Evolutionary conservation across 805 yeast species (phyloP).

Genomic region (Candida verbasci): DNA sequence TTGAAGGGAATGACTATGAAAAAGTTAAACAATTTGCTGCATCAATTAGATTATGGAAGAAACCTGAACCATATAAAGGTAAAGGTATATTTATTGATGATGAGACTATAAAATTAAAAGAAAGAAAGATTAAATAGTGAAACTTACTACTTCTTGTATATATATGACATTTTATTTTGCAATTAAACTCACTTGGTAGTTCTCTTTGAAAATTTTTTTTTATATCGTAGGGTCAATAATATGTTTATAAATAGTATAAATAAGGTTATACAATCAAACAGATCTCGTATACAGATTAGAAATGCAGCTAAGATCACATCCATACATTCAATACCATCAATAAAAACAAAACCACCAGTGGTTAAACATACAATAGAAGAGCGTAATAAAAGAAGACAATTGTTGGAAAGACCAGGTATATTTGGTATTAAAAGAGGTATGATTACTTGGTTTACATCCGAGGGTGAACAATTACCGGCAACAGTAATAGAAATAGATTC

Average conservation of each 20-base stretch:
- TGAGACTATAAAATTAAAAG: constrained; percentile 87
- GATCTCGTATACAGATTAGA: constrained; percentile 13
- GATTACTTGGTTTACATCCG: constrained; percentile 74
- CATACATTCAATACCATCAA: constrained; percentile 47
- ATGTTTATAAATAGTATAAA: background rate
- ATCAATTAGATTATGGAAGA: constrained; percentile 75
- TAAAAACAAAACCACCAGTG: constrained; percentile 44
- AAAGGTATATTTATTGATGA: constrained; percentile 92
- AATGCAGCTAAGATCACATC: constrained; percentile 45
- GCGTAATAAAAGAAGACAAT: constrained; percentile 66
- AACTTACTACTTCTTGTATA: background rate
- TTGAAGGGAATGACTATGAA: constrained; percentile 87
- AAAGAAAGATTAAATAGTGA: constrained; percentile 80
- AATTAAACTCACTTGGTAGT: constrained; percentile 2
- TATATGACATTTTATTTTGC: background rate
- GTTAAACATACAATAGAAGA: constrained; percentile 64
- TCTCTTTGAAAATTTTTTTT: background rate
- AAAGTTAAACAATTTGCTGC: constrained; percentile 87
- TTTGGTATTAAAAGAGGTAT: constrained; percentile 84
- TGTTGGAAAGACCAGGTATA: constrained; percentile 78
- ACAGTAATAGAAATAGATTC: constrained; percentile 85
- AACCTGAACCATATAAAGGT: constrained; percentile 98
- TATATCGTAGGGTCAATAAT: too few relatives aligned
- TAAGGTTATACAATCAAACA: background rate
- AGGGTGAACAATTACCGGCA: constrained; percentile 72